These are phyloP conservation scores for Odontarrhena argentea DNA, from an alignment of 345 rosid species.

Conservation along the genomic window DNA sequence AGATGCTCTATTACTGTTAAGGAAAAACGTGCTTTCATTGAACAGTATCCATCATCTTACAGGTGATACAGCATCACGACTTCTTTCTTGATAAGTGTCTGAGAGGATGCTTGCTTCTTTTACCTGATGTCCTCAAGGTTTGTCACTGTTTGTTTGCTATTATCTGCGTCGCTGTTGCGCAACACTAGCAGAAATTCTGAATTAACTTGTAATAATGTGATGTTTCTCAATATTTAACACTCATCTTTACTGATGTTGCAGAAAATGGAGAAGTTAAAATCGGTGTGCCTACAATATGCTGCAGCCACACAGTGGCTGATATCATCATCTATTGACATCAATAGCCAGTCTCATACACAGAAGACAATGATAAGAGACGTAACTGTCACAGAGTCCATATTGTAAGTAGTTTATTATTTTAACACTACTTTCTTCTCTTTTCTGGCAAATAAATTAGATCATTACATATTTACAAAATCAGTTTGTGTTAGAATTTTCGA, in stretches of 20 bases:
- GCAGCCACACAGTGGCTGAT: constrained; percentile 95
- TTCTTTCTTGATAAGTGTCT: constrained; percentile 91
- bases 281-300: constrained; percentile 83
- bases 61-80: constrained; percentile 89
- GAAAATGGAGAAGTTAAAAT: constrained; percentile 91
- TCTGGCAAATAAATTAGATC: background rate
- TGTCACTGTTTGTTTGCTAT: constrained; percentile 27
- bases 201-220: background rate
- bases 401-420: constrained; percentile 55
- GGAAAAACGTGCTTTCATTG: background rate
- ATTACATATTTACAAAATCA: constrained; percentile 12
- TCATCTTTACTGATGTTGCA: constrained; percentile 44
- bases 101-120: constrained; percentile 94
- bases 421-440: constrained; percentile 1
- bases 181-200: background rate
- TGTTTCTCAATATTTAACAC: background rate
- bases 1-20: constrained; percentile 12
- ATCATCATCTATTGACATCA: constrained; percentile 76
- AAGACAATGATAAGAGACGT: constrained; percentile 52
- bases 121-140: constrained; percentile 90
- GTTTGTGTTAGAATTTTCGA: background rate
- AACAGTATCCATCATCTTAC: constrained; percentile 41
- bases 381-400: constrained; percentile 70
- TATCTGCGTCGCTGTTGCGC: constrained; percentile 9
- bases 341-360: constrained; percentile 47